A percentile compares a stretch with the other conserved stretches of the same genome.
phyloP scores from a whole-genome alignment of 805 yeast genomes.

The Wickerhamomyces bisporus region DNA sequence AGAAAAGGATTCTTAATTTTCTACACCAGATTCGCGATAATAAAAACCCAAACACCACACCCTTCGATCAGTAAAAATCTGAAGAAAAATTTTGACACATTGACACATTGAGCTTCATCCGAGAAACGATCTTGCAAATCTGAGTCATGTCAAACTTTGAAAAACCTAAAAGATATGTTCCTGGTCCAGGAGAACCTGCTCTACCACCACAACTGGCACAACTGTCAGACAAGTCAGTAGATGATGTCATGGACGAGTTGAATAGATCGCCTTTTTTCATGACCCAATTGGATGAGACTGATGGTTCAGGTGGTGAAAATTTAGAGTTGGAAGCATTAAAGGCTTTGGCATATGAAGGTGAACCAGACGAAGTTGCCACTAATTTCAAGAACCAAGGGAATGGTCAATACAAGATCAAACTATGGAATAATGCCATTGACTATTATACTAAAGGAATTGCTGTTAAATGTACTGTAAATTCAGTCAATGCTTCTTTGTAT shows the following conservation, averaged over 20 bases:
- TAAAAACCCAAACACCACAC: no score
- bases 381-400: constrained; percentile 93
- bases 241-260: constrained; percentile 71
- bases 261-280: constrained; percentile 89
- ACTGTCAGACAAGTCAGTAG: constrained; percentile 55
- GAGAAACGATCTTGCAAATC: background rate
- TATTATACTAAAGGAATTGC: constrained; percentile 78
- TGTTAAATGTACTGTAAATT: constrained; percentile 52
- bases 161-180: constrained; percentile 36
- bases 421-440: constrained; percentile 70
- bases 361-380: constrained; percentile 84
- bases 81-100: constrained; percentile 3
- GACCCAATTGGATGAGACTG: constrained; percentile 77
- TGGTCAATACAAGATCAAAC: constrained; percentile 68
- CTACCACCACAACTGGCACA: constrained; percentile 81
- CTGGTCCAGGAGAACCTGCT: constrained; percentile 57
- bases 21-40: no score
- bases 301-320: constrained; percentile 74
- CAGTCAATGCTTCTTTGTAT: constrained; percentile 57
- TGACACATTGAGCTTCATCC: background rate
- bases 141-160: constrained; percentile 9
- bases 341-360: constrained; percentile 92
- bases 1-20: no score
- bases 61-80: no score
- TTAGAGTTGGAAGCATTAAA: constrained; percentile 78